Evolutionary conservation across 1,139 yeast species (phyloP).

Genomic region (Candida sanyaensis): DNA sequence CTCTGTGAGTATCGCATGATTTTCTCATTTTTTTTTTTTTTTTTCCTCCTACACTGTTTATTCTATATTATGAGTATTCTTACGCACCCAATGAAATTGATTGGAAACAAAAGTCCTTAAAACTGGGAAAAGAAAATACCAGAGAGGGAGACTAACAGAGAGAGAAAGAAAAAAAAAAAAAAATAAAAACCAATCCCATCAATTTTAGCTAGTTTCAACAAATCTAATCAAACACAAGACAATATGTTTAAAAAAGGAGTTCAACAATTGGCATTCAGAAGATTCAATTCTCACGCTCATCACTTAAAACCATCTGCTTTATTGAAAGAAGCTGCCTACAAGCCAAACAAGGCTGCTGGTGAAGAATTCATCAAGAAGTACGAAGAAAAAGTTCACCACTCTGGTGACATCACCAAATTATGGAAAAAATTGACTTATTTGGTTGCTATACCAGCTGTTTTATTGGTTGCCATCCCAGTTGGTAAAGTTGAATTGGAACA

Average conservation of each 20-base stretch:
- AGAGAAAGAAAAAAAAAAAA: no score
- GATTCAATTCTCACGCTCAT: conserved; percentile 43
- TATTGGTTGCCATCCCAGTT: conserved; percentile 77
- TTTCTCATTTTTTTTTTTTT: not conserved
- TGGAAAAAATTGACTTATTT: conserved; percentile 86
- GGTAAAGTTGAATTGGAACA: conserved; percentile 81
- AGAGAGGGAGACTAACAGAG: not conserved
- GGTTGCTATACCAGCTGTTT: conserved; percentile 81
- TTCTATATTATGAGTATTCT: no score
- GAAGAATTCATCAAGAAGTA: conserved; percentile 42
- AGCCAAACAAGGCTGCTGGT: conserved; percentile 42
- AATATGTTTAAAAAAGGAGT: conserved; percentile 17
- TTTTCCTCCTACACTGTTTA: no score
- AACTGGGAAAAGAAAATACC: not conserved
- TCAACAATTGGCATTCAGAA: conserved; percentile 42
- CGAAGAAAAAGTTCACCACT: conserved; percentile 75
- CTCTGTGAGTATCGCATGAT: not conserved
- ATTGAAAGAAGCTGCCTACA: conserved; percentile 44
- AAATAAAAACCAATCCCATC: not conserved
- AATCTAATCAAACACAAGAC: not conserved
- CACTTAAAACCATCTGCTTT: conserved; percentile 39
- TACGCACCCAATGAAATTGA: conserved; percentile 4
- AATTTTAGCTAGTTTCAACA: not conserved
- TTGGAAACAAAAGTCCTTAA: not conserved
- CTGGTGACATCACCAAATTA: conserved; percentile 67